Evolutionary conservation across 495 filamentous ascomycete species (phyloP).

Genomic region (Sordaria brevicollis): DNA sequence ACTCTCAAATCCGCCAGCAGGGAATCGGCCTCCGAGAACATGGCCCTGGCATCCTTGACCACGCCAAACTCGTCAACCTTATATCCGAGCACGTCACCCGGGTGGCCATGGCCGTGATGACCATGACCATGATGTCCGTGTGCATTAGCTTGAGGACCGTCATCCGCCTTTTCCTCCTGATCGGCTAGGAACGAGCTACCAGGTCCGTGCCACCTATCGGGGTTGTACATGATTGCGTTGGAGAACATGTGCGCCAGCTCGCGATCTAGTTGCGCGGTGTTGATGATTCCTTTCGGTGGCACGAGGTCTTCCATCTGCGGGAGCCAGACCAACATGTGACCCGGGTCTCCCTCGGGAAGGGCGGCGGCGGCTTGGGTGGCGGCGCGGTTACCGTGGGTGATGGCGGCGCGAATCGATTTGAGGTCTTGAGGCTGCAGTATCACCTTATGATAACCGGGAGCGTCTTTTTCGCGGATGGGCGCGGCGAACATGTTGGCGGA

Average conservation of each 20-base stretch:
- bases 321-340: conserved; percentile 46
- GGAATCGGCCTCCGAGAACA: conserved; percentile 70
- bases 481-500: conserved; percentile 79
- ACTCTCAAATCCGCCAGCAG: conserved; percentile 39
- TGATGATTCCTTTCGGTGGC: conserved; percentile 86
- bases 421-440: conserved; percentile 83
- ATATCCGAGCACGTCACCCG: conserved; percentile 37
- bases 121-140: conserved; percentile 19
- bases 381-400: conserved; percentile 65
- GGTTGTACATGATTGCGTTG: conserved; percentile 97
- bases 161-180: conserved; percentile 13
- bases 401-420: conserved; percentile 71
- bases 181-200: conserved; percentile 45
- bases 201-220: conserved; percentile 57
- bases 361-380: conserved; percentile 52
- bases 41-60: conserved; percentile 69
- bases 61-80: conserved; percentile 66
- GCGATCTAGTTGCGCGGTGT: conserved; percentile 86
- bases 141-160: not conserved
- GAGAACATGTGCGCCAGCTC: conserved; percentile 96
- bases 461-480: conserved; percentile 73
- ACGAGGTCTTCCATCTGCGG: conserved; percentile 63
- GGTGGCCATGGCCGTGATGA: conserved; percentile 21
- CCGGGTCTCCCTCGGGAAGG: conserved; percentile 34
- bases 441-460: conserved; percentile 78